These are phyloP conservation scores for Boletellus emodensis DNA, from an alignment of 768 basidiomycete genomes.

Conservation along the genomic window DNA sequence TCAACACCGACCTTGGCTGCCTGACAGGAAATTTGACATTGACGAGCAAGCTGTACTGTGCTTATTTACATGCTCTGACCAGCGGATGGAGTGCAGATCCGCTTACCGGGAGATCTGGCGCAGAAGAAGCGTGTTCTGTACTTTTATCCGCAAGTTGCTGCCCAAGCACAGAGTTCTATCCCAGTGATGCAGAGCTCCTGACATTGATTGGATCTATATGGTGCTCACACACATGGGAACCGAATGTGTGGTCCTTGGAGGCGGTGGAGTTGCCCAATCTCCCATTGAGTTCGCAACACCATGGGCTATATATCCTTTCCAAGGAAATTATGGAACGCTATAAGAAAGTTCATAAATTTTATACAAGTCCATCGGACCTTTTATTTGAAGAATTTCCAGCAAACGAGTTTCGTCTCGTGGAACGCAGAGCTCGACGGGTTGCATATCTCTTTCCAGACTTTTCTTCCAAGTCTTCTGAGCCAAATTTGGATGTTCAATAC, in stretches of 20 bases:
- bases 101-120: too few species aligned
- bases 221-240: slow-evolving; percentile 37
- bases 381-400: slow-evolving; percentile 10
- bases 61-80: too few species aligned
- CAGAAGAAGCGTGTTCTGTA: too few species aligned
- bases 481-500: slow-evolving; percentile 9
- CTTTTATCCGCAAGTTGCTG: slow-evolving; percentile 34
- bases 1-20: too few species aligned
- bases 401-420: slow-evolving; percentile 6
- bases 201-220: slow-evolving; percentile 31
- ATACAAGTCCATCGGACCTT: background rate
- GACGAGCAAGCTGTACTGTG: too few species aligned
- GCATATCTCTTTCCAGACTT: slow-evolving; percentile 7
- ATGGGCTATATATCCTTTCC: slow-evolving; percentile 21
- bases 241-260: slow-evolving; percentile 10
- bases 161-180: slow-evolving; percentile 35
- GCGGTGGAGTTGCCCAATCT: too few species aligned
- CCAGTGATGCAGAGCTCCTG: slow-evolving; percentile 29
- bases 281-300: slow-evolving; percentile 27
- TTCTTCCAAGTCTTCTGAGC: slow-evolving; percentile 2
- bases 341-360: slow-evolving; percentile 14
- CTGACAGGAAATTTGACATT: too few species aligned
- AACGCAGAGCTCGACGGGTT: slow-evolving; percentile 15
- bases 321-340: slow-evolving; percentile 29
- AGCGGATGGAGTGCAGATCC: too few species aligned